Evolutionary conservation across 352 stramenopile species (phyloP).

Genomic region (Globisporangium lucens): DNA sequence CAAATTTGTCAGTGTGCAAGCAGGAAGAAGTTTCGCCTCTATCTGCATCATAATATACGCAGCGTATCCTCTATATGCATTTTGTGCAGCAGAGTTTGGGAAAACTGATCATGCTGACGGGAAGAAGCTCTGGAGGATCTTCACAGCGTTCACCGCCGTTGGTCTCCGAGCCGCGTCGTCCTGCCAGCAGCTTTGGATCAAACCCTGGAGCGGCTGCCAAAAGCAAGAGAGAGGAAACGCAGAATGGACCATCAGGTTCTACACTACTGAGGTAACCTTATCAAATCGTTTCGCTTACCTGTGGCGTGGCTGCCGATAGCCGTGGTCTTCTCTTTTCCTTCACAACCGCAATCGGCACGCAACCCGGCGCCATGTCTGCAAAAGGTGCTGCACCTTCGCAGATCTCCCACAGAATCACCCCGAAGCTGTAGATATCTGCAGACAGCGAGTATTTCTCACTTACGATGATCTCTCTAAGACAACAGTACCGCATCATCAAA

Average conservation of each 20-base stretch:
- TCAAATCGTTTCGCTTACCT: conserved; percentile 21
- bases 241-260: neutral
- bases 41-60: conserved; percentile 4
- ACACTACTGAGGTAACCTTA: neutral
- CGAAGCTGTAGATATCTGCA: conserved; percentile 81
- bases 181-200: conserved; percentile 69
- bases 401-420: conserved; percentile 80
- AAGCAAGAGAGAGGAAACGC: neutral
- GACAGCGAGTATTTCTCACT: conserved; percentile 64
- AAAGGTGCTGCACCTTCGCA: conserved; percentile 64
- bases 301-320: conserved; percentile 57
- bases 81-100: neutral
- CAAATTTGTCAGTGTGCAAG: no score
- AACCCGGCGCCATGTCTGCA: conserved; percentile 42
- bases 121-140: conserved; percentile 50
- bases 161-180: conserved; percentile 49
- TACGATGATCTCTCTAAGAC: conserved; percentile 59
- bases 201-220: conserved; percentile 46
- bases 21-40: no score
- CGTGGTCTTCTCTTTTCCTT: conserved; percentile 56
- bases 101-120: conserved; percentile 15
- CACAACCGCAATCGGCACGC: conserved; percentile 64
- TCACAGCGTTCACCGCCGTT: conserved; percentile 37
- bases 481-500: neutral
- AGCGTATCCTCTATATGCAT: neutral